Base-by-base conservation (phyloP, 2,329 filamentous ascomycete genomes). In the Exophiala xenobiotica region DNA sequence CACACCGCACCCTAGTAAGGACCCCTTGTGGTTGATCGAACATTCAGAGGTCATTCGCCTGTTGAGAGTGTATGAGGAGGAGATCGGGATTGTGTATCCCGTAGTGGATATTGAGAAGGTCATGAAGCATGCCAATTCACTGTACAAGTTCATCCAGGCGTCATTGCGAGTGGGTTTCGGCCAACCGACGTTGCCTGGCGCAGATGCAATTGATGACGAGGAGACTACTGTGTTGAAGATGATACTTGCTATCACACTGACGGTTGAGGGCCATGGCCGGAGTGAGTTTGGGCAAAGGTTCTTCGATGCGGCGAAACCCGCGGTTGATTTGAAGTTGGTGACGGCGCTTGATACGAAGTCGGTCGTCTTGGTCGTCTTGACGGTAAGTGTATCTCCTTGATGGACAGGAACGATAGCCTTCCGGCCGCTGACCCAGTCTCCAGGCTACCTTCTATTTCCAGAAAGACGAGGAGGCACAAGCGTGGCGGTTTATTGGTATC, bases 11-110 rank as follows among this genome's bases (percentile, higher is more conserved):
- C 71, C 65, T 2, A 72, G 73, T 55, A 77, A 85, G 63, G 92
- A 96, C 65, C 90, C 90, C 0, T 79, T 97, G 22, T 91, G 90
- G 82, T 78, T 83, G 6, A 80, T 95, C 42, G 80, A 81, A 47
- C 85, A 86, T 63, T 83, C 90, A 27, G 90, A 96, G 64, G 88
- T 93, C 63, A 68, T 92, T 16, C 82, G 89, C 1, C 72, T 96
- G 11, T 89, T 88, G 59, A 78, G 81, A 11, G 75, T 95, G 0
- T 92, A 93, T 64, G 88, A 95, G 60, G 90, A 96, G 62, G 91
- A 96, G 66, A 85, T 95, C 63, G 89, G 89, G 37, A 81, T 92
- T 63, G 95, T 96, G 89, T 96, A 95, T 67, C 92, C 92, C 0
- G 81, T 96, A 3, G 69, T 95, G 40, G 81, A 88, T 60, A 86